Base-by-base conservation (phyloP, 2,329 filamentous ascomycete species). In the Ophiostoma ulmi region DNA sequence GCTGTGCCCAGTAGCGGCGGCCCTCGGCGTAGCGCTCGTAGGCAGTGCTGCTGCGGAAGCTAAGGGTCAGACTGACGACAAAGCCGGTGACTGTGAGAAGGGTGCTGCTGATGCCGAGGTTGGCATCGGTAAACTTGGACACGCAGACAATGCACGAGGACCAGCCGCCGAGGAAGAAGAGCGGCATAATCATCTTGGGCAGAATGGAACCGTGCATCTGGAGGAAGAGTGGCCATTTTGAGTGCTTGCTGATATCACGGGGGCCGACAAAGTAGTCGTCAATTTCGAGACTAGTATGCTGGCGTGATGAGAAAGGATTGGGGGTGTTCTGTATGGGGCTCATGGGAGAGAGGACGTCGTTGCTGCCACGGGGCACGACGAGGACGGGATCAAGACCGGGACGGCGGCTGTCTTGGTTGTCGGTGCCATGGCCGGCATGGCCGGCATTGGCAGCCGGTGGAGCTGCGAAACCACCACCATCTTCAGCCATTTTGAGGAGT, bases 31-130 rank as follows among this genome's bases (percentile, higher is more conserved):
- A 85, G 70, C 73, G 86, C 79, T 94, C 91, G 76, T 94, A 94
- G 13, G 91, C 91, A 3, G 91, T 92, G 0, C 90, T 89, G 73
- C 87, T 92, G 70, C 91, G 89, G 82, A 94, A 93, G 26, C 89
- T 92, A 73, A 94, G 82, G 14, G 89, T 86, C 76, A 94, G 80
- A 86, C 89, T 89, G 77, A 94, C 91, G 72, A 94, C 90, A 80
- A 94, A 94, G 88, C 91, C 91, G 36, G 91, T 87, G 31, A 94
- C 88, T 0, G 91, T 94, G 64, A 94, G 84, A 22, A 94, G 83
- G 55, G 92, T 84, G 26, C 84, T 87, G 76, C 85, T 84, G 73
- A 93, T 87, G 65, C 83, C 84, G 63, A 80, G 67, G 79, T 79
- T 1, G 80, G 81, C 6, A 1, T 11, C 20, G 1, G 73, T 72